These are phyloP conservation scores for Penicillium sp. DNA, from an alignment of 2,329 filamentous ascomycete species.

Conservation along the genomic window DNA sequence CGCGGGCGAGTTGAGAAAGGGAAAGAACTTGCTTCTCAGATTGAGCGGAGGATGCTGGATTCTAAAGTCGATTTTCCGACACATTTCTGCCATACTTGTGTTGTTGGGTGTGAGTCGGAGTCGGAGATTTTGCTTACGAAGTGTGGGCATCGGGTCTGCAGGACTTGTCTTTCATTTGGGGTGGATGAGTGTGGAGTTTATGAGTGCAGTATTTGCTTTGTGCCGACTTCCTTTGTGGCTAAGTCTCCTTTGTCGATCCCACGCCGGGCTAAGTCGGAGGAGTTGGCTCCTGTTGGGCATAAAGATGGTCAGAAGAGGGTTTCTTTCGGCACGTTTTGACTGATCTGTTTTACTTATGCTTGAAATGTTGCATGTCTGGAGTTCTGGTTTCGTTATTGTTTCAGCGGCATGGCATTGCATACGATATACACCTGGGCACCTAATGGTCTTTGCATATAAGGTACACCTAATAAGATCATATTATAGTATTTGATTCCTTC, in stretches of 20 bases:
- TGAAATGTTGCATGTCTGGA: too few species aligned
- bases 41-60: conserved; percentile 20
- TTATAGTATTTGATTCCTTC: background rate
- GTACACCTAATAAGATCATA: background rate
- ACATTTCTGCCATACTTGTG: conserved; percentile 26
- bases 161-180: conserved; percentile 20
- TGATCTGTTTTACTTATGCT: too few species aligned
- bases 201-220: conserved; percentile 25
- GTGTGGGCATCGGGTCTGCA: conserved; percentile 24
- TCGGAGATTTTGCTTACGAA: conserved; percentile 19
- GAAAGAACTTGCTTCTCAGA: conserved; percentile 23
- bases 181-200: conserved; percentile 11
- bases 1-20: conserved; percentile 26
- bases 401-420: background rate
- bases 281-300: background rate
- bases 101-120: conserved; percentile 15
- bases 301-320: background rate
- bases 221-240: conserved; percentile 11
- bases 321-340: background rate
- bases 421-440: background rate
- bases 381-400: background rate
- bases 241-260: conserved; percentile 5
- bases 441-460: too few species aligned
- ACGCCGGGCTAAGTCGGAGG: conserved; percentile 3
- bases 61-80: conserved; percentile 14